Evolutionary conservation across 192 early-diverging fungal genomes (phyloP), one percentile per base, ranked within the genome.

Genomic region (Mortierella antarctica): DNA sequence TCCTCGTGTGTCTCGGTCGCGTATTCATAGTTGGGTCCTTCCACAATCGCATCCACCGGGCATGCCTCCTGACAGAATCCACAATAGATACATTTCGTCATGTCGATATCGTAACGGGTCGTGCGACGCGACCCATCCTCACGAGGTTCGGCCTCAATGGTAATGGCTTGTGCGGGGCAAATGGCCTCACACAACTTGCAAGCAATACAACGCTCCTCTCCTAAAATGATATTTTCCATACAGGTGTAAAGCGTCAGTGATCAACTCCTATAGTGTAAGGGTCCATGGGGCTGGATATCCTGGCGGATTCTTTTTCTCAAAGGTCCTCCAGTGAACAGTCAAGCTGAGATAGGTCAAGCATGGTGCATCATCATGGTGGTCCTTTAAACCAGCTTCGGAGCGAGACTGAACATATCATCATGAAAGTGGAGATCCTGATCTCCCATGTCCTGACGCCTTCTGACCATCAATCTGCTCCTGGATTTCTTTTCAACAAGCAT

Each of bases 61-160:
- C 96, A 97, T 0, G 96, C 96, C 74, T 97, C 96, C 85, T 97
- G 96, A 85, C 97, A 99, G 85, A 99, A 92, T 62, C 97, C 97
- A 84, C 97, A 99, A 88, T 96, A 97, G 79, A 93, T 93, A 84
- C 95, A 95, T 88, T 98, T 98, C 64, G 97, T 97, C 97, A 97
- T 97, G 82, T 99, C 97, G 75, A 99, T 99, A 86, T 99, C 97
- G 82, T 99, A 99, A 61, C 97, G 91, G 40, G 96, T 97, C 31
- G 97, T 99, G 57, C 96, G 92, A 78, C 97, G 90, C 31, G 91
- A 91, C 48, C 94, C 97, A 82, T 99, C 97, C 69, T 96, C 94
- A 78, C 97, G 92, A 41, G 94, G 93, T 84, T 99, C 96, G 31
- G 95, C 94, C 85, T 99, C 97, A 63, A 99, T 99, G 5, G 97